Conservation (phyloP, 345 rosid species). For the Orychophragmus violaceus region DNA sequence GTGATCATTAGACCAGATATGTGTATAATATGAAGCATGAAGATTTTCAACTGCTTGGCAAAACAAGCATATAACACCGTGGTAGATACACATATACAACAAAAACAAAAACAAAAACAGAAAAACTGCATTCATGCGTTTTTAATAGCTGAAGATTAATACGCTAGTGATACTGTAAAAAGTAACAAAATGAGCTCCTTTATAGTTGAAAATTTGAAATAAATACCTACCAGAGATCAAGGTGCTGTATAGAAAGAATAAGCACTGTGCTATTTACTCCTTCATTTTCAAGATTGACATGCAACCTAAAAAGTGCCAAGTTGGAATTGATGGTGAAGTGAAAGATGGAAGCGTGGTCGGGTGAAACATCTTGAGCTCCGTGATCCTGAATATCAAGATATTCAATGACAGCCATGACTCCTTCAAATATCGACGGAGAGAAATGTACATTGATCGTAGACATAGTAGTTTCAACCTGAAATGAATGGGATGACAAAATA, state of each 20-base stretch:
- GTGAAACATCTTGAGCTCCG: slow-evolving; percentile 23
- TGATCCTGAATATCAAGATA: slow-evolving; percentile 40
- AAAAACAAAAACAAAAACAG: not conserved
- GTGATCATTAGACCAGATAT: not conserved
- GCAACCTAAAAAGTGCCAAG: slow-evolving; percentile 41
- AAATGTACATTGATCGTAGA: slow-evolving; percentile 44
- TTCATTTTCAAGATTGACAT: slow-evolving; percentile 62
- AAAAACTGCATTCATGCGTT: not conserved
- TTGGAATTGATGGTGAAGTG: slow-evolving; percentile 43
- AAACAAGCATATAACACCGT: slow-evolving; percentile 3
- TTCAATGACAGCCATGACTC: slow-evolving; percentile 46
- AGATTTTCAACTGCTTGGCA: slow-evolving; percentile 11
- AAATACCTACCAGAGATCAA: slow-evolving; percentile 51
- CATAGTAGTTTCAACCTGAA: slow-evolving; percentile 55
- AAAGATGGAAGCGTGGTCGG: slow-evolving; percentile 30
- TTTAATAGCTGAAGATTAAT: not conserved
- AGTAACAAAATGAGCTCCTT: not conserved
- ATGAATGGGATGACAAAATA: slow-evolving; percentile 7
- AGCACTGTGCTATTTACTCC: slow-evolving; percentile 52
- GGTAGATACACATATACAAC: slow-evolving; percentile 1
- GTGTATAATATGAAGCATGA: not conserved
- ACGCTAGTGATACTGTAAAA: not conserved
- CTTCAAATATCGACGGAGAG: slow-evolving; percentile 47
- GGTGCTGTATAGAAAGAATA: slow-evolving; percentile 37
- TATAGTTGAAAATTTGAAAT: slow-evolving; percentile 1